phyloP scores from a whole-genome alignment of 208 protist genomes.

The Balamuthia mandrillaris region DNA sequence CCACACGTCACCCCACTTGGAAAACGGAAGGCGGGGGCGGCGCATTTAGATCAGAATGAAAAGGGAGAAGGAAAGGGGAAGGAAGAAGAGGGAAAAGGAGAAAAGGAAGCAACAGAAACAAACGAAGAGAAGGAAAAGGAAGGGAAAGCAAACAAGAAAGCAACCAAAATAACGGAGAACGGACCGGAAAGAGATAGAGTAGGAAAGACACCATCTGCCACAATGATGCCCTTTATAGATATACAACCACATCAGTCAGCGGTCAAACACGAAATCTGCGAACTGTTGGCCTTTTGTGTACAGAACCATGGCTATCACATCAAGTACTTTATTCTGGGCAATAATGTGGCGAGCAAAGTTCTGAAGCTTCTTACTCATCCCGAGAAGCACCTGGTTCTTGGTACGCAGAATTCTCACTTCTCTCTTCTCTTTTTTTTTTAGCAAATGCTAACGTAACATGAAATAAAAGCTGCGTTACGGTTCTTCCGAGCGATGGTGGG shows the following conservation, averaged over 20 bases:
- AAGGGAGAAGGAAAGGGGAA: no score
- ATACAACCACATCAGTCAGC: not conserved
- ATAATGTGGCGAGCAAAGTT: slow-evolving; percentile 42
- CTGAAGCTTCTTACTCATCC: slow-evolving; percentile 14
- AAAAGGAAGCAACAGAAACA: no score
- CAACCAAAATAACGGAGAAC: no score
- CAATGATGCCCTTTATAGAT: no score
- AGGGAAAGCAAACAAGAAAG: not conserved
- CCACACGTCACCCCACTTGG: no score
- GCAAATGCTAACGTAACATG: not conserved
- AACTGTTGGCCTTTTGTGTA: slow-evolving; percentile 61
- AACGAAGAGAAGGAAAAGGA: slow-evolving; percentile 4
- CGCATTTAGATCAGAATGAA: no score
- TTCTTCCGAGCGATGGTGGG: slow-evolving; percentile 64
- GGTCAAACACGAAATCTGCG: slow-evolving; percentile 42
- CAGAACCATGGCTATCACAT: slow-evolving; percentile 57
- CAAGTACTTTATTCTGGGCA: slow-evolving; percentile 62
- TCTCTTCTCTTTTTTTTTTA: not conserved
- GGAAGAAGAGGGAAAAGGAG: not conserved
- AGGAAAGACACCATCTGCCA: no score
- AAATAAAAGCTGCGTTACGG: slow-evolving; percentile 48
- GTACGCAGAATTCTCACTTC: not conserved
- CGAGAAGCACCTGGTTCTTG: slow-evolving; percentile 42
- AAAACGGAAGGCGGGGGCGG: no score
- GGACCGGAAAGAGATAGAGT: no score